Conservation (phyloP, 495 filamentous ascomycete genomes). For the Glarea lozoyensis region DNA sequence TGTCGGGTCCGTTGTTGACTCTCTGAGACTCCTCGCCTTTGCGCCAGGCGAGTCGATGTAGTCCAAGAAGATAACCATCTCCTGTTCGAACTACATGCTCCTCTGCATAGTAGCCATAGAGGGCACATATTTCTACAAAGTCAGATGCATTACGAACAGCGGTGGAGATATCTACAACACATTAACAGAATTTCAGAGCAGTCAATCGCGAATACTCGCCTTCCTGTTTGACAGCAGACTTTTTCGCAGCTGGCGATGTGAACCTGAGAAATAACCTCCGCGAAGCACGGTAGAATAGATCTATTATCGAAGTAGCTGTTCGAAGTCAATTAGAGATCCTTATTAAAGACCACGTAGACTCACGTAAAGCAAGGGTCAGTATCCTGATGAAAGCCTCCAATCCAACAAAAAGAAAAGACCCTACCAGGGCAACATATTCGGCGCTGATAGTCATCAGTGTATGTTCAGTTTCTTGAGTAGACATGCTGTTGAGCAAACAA, state of each 20-base stretch:
- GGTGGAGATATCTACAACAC: slow-evolving; percentile 35
- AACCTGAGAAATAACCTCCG: slow-evolving; percentile 74
- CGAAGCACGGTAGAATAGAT: slow-evolving; percentile 74
- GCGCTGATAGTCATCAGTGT: slow-evolving; percentile 10
- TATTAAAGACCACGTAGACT: slow-evolving; percentile 22
- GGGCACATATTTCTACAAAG: slow-evolving; percentile 82
- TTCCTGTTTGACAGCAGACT: slow-evolving; percentile 10
- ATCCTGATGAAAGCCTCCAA: slow-evolving; percentile 75
- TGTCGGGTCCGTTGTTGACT: slow-evolving; percentile 61
- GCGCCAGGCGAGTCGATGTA: slow-evolving; percentile 78
- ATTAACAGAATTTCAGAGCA: background rate
- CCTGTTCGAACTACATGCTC: slow-evolving; percentile 92
- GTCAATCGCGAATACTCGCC: background rate
- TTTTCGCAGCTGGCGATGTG: slow-evolving; percentile 51
- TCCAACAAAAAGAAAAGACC: slow-evolving; percentile 71
- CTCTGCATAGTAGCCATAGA: slow-evolving; percentile 86
- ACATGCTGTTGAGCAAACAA: background rate
- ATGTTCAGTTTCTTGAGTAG: background rate
- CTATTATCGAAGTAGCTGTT: slow-evolving; percentile 66
- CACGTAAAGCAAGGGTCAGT: slow-evolving; percentile 86
- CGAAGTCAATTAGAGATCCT: background rate
- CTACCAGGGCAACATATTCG: slow-evolving; percentile 80
- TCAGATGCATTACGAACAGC: slow-evolving; percentile 64
- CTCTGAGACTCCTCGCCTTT: slow-evolving; percentile 66
- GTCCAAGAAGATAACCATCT: slow-evolving; percentile 87